Conservation (phyloP, 116 monocot species). For the Papilionanthe hybrid region DNA sequence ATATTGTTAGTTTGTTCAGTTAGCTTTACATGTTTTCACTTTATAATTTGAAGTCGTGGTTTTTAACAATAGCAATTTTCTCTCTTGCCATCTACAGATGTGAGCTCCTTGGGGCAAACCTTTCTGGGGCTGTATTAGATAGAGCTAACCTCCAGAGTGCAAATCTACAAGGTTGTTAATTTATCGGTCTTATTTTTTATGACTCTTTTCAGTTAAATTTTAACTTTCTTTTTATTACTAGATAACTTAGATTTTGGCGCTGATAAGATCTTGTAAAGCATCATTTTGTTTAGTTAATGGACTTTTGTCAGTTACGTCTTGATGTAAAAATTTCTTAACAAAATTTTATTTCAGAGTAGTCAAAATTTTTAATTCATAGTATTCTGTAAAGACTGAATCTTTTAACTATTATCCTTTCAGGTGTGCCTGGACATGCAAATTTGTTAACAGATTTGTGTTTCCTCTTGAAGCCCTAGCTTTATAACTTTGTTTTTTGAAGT, state of each 20-base stretch:
- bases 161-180: slow-evolving; percentile 72
- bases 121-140: slow-evolving; percentile 62
- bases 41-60: not conserved
- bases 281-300: not conserved
- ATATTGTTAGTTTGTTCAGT: not conserved
- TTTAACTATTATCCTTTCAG: not conserved
- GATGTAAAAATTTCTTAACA: not conserved
- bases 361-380: not conserved
- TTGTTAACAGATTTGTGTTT: not conserved
- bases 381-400: not conserved
- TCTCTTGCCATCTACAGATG: slow-evolving; percentile 48
- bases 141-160: slow-evolving; percentile 91
- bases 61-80: slow-evolving; percentile 5
- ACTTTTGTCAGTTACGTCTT: not conserved
- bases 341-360: not conserved
- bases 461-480: not conserved
- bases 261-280: not conserved
- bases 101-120: slow-evolving; percentile 83
- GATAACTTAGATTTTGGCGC: not conserved
- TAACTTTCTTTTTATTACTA: not conserved
- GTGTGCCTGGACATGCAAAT: not conserved
- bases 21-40: not conserved
- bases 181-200: not conserved
- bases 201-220: not conserved
- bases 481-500: not conserved